Evolutionary conservation across 495 filamentous ascomycete genomes (phyloP).

Genomic region (Aspergillus baeticus): DNA sequence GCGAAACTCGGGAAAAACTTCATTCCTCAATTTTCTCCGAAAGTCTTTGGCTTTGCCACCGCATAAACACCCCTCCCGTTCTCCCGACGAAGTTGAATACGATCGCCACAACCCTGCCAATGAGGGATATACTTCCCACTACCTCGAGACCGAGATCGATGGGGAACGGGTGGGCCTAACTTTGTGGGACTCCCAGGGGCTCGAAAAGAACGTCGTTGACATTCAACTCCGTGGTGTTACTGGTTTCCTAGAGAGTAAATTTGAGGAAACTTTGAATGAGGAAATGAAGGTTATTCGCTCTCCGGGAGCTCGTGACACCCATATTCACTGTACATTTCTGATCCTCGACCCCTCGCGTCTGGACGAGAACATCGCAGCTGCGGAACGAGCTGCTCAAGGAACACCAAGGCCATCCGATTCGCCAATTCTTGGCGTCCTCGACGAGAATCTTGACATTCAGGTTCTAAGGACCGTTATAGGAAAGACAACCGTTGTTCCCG

Average conservation of each 20-base stretch:
- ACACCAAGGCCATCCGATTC: slow-evolving; percentile 49
- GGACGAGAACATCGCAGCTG: slow-evolving; percentile 74
- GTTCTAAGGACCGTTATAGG: slow-evolving; percentile 85
- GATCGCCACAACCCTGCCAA: slow-evolving; percentile 42
- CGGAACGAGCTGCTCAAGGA: slow-evolving; percentile 56
- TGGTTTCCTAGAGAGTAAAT: slow-evolving; percentile 93
- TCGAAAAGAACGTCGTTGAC: slow-evolving; percentile 92
- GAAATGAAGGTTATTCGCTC: slow-evolving; percentile 96
- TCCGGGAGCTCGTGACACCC: slow-evolving; percentile 90
- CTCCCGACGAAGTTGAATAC: slow-evolving; percentile 50
- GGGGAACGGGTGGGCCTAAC: slow-evolving; percentile 90
- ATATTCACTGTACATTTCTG: slow-evolving; percentile 94
- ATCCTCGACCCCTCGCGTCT: slow-evolving; percentile 87
- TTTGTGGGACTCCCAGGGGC: slow-evolving; percentile 90
- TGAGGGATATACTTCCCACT: slow-evolving; percentile 76
- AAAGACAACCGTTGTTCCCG: slow-evolving; percentile 93
- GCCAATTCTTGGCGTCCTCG: slow-evolving; percentile 61
- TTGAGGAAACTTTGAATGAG: slow-evolving; percentile 95
- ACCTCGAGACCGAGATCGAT: slow-evolving; percentile 93
- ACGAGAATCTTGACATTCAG: slow-evolving; percentile 88
- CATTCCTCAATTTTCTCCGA: slow-evolving; percentile 93
- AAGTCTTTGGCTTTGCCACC: slow-evolving; percentile 75
- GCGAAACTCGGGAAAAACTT: slow-evolving; percentile 88
- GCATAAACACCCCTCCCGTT: slow-evolving; percentile 65
- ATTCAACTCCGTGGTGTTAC: slow-evolving; percentile 89